Evolutionary conservation across 2,329 filamentous ascomycete genomes (phyloP), one percentile per base, ranked within the genome.

Genomic region (Pleoardoris graminearum): DNA sequence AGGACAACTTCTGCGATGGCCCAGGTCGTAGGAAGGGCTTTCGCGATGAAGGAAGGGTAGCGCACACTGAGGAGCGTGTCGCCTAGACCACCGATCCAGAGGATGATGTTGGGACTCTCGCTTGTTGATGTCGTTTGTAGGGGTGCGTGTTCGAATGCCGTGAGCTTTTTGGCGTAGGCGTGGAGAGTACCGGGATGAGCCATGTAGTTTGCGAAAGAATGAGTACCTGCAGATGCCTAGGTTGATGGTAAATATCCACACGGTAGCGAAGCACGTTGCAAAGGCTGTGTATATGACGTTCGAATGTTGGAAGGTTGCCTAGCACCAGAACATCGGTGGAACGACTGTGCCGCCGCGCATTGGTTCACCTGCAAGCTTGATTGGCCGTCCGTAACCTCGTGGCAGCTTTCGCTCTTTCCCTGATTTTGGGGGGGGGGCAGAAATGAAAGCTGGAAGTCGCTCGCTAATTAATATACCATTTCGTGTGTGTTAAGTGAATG

Each of bases 51-150:
- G 38, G 76, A 66, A 2, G 83, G 76, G 66, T 88, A 89, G 1
- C 79, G 75, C 7, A 88, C 80, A 0, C 84, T 85, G 57, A 88
- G 82, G 53, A 87, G 82, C 1, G 87, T 87, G 69, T 90, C 88
- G 32, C 80, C 81, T 14, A 91, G 80, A 30, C 88, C 88, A 55
- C 86, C 87, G 57, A 90, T 80, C 74, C 88, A 88, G 54, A 91
- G 71, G 48, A 91, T 71, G 3, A 84, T 85, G 71, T 89, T 84
- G 21, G 47, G 51, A 17, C 35, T 46, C 12, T 19, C 7, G 38
- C 39, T 33, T 53, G 70, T 43, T 16, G 37, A 65, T 49, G 56
- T 53, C 51, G 70, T 39, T 42, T 27, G 17, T 12, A 36, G 17
- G 3, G 66, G 56, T 27, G 69, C 63, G 51, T 78, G 75, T 55